These are phyloP conservation scores for Dysphania ambrosioides DNA, from an alignment of 148 eudicot species.

Conservation along the genomic window DNA sequence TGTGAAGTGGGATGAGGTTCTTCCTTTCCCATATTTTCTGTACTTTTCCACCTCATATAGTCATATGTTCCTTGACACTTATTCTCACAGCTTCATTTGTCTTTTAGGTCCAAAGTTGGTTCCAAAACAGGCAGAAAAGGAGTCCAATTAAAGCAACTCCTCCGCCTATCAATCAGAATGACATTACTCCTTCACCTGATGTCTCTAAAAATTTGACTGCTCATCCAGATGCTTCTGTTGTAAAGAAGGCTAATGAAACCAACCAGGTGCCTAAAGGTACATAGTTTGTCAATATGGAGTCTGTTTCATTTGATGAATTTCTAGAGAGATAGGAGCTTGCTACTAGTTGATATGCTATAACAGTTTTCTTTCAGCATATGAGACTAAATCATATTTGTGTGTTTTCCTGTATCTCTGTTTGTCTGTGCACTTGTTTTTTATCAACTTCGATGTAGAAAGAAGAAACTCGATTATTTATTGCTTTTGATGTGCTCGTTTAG, in stretches of 20 bases:
- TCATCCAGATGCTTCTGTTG: slow-evolving; percentile 29
- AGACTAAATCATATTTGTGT: not conserved
- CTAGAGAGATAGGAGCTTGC: not conserved
- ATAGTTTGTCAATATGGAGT: not conserved
- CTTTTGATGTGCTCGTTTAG: not conserved
- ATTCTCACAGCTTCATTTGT: slow-evolving; percentile 20
- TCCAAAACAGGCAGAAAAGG: slow-evolving; percentile 37
- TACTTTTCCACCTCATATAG: slow-evolving; percentile 7
- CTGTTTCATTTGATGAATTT: not conserved
- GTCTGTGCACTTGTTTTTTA: not conserved
- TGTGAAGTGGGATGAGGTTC: slow-evolving; percentile 75
- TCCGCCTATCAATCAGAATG: slow-evolving; percentile 14
- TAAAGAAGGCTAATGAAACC: slow-evolving; percentile 30
- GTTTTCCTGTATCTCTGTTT: not conserved
- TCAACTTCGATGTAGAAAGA: no score
- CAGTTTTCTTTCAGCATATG: not conserved
- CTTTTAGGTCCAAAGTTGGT: slow-evolving; percentile 71
- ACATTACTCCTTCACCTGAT: slow-evolving; percentile 30
- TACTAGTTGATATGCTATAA: not conserved
- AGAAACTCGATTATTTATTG: no score
- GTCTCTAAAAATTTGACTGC: slow-evolving; percentile 23
- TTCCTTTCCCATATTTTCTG: slow-evolving; percentile 12
- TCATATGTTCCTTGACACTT: slow-evolving; percentile 5
- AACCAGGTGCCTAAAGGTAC: slow-evolving; percentile 32
- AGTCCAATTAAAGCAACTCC: slow-evolving; percentile 26